These are phyloP conservation scores for Ceratobasidium papillatum DNA, from an alignment of 1,284 basidiomycete genomes.

Conservation along the genomic window DNA sequence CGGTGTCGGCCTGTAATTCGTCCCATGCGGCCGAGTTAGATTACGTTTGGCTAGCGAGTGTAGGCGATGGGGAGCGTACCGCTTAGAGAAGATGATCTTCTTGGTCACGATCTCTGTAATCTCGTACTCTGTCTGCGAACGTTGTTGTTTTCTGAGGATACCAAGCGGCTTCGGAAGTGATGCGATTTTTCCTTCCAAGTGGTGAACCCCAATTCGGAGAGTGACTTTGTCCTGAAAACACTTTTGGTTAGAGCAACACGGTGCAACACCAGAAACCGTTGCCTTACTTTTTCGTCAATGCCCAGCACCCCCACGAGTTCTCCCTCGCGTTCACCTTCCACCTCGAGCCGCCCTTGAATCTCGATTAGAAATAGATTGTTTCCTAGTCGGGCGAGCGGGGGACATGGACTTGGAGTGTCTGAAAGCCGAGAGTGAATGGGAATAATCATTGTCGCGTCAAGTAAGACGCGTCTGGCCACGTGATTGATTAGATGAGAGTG, in stretches of 20 bases:
- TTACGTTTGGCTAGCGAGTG: background rate
- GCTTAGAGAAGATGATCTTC: conserved; percentile 79
- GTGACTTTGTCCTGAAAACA: conserved; percentile 73
- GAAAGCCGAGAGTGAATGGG: background rate
- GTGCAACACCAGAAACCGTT: conserved; percentile 38
- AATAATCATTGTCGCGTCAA: conserved; percentile 28
- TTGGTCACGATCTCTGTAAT: conserved; percentile 65
- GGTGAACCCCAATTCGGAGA: conserved; percentile 84
- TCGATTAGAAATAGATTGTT: conserved; percentile 68
- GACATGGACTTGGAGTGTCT: background rate
- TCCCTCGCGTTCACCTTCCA: conserved; percentile 65
- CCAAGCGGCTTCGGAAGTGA: conserved; percentile 80
- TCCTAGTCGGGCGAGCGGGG: conserved; percentile 8
- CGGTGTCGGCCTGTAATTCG: conserved; percentile 34
- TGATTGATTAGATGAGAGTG: background rate
- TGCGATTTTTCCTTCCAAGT: conserved; percentile 87
- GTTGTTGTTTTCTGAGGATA: conserved; percentile 56
- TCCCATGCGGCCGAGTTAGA: conserved; percentile 3
- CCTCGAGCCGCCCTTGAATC: conserved; percentile 74
- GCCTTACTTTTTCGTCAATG: conserved; percentile 57
- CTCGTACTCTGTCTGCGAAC: conserved; percentile 48
- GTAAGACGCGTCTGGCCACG: background rate
- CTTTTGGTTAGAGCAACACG: conserved; percentile 13
- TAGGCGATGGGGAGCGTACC: conserved; percentile 66
- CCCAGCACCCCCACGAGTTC: conserved; percentile 70